These are phyloP conservation scores for Solanum microdontum DNA, from an alignment of 257 asterid species.

Conservation along the genomic window DNA sequence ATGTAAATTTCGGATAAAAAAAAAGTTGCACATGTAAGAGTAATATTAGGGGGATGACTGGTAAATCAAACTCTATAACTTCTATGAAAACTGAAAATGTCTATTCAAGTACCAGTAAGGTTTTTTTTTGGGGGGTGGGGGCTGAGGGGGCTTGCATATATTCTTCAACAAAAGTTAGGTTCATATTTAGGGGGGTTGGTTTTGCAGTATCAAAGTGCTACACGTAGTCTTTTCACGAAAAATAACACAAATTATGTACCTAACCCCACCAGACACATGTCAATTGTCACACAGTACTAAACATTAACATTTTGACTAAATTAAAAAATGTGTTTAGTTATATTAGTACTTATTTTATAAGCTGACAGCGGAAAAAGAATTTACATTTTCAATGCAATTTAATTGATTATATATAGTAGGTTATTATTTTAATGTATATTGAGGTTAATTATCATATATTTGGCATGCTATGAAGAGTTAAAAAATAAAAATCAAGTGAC, in stretches of 20 bases:
- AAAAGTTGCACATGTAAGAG: neutral
- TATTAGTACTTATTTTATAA: too few relatives aligned
- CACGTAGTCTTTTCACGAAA: neutral
- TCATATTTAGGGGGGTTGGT: neutral
- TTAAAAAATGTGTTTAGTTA: neutral
- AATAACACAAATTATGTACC: neutral
- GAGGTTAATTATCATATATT: neutral
- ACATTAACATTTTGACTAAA: neutral
- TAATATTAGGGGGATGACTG: neutral
- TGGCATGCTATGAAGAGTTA: neutral
- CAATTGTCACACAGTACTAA: neutral
- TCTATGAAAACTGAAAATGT: neutral
- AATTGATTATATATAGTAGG: neutral
- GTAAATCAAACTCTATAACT: neutral
- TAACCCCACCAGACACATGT: neutral
- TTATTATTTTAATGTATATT: neutral
- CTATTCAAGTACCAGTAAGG: neutral
- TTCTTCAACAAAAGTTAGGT: neutral
- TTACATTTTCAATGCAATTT: neutral
- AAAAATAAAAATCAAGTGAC: neutral
- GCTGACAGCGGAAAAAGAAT: neutral
- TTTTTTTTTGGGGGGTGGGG: neutral
- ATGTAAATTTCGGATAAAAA: too few relatives aligned
- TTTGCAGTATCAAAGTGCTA: neutral
- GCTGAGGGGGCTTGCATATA: neutral